Evolutionary conservation across 1,139 yeast genomes (phyloP).

Genomic region (Saccharomycopsis phalli): DNA sequence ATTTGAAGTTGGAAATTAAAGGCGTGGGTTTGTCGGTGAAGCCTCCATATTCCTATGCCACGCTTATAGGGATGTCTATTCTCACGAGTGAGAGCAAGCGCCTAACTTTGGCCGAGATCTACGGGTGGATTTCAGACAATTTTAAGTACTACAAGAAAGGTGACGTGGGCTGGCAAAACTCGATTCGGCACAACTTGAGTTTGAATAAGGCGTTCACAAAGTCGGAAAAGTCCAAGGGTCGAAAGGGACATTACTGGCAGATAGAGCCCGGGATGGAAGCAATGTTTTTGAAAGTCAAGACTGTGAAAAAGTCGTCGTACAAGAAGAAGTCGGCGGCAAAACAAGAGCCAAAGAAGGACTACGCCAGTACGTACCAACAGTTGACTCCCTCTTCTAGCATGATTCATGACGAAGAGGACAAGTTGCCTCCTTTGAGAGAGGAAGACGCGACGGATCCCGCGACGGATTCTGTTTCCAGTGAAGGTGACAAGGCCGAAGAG

Average conservation of each 20-base stretch:
- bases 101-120: conserved; percentile 83
- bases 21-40: conserved; percentile 31
- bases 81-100: conserved; percentile 72
- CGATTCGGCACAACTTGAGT: conserved; percentile 78
- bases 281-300: conserved; percentile 64
- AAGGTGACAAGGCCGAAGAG: conserved; percentile 5
- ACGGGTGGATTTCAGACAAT: conserved; percentile 85
- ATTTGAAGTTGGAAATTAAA: conserved; percentile 10
- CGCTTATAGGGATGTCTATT: conserved; percentile 89
- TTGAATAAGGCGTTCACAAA: conserved; percentile 82
- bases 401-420: conserved; percentile 18
- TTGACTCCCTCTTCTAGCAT: conserved; percentile 19
- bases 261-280: conserved; percentile 76
- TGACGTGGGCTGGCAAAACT: conserved; percentile 93
- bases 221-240: conserved; percentile 88
- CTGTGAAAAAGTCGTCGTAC: conserved; percentile 31
- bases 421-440: not conserved
- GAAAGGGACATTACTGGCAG: conserved; percentile 96
- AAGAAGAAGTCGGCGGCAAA: conserved; percentile 7
- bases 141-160: conserved; percentile 76
- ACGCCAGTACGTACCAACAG: conserved; percentile 11
- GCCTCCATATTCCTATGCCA: conserved; percentile 94
- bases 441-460: conserved; percentile 10
- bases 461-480: conserved; percentile 9
- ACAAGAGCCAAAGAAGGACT: conserved; percentile 14